Evolutionary conservation across 2,329 filamentous ascomycete genomes (phyloP).

Genomic region (Penicillium sp.): DNA sequence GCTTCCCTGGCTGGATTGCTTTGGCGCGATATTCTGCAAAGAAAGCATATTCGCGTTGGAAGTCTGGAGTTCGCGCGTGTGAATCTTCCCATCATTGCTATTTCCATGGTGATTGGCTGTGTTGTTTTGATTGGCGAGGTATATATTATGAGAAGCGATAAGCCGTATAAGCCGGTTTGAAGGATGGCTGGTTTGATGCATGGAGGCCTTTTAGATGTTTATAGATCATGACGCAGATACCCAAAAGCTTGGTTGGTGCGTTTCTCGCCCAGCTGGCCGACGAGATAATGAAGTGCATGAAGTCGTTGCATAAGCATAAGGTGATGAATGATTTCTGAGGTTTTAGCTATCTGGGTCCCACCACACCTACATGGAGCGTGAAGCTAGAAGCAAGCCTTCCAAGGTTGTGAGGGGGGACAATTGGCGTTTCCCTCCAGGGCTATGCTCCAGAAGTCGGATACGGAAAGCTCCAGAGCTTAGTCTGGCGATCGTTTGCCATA

Average conservation of each 20-base stretch:
- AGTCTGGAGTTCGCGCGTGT: conserved; percentile 67
- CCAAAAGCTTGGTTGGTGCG: not conserved
- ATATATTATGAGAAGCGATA: conserved; percentile 54
- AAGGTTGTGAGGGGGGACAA: too few species aligned
- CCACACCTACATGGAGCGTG: too few species aligned
- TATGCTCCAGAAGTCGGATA: too few species aligned
- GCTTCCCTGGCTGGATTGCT: conserved; percentile 70
- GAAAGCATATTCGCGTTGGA: conserved; percentile 68
- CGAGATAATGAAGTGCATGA: conserved; percentile 8
- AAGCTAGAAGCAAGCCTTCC: too few species aligned
- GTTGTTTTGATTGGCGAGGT: conserved; percentile 64
- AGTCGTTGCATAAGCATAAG: not conserved
- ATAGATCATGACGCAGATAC: conserved; percentile 2
- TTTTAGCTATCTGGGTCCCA: conserved; percentile 30
- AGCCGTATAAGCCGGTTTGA: conserved; percentile 34
- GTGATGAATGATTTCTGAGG: conserved; percentile 3
- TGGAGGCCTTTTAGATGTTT: not conserved
- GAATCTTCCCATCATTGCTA: conserved; percentile 70
- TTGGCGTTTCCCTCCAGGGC: too few species aligned
- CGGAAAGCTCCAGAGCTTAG: too few species aligned
- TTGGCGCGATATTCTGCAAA: conserved; percentile 69
- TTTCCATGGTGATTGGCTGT: conserved; percentile 66
- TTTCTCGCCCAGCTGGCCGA: not conserved
- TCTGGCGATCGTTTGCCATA: too few species aligned
- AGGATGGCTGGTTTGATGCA: not conserved